A percentile compares a stretch with the other conserved stretches of the same genome.
phyloP scores from a whole-genome alignment of 192 early-diverging fungal species.

The Umbelopsis sp. region DNA sequence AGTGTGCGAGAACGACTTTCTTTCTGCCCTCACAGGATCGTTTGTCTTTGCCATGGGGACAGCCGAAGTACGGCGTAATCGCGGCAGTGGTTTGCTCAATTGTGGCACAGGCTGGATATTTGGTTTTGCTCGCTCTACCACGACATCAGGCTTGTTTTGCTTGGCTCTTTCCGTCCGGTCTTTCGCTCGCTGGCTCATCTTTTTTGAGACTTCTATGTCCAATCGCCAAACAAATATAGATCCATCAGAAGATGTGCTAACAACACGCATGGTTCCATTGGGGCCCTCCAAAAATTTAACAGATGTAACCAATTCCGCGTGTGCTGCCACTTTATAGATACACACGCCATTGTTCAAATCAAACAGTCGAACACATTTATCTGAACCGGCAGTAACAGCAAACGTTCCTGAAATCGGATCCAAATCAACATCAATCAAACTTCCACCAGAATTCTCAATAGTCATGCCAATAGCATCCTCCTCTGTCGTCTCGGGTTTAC shows the following conservation, averaged over 20 bases:
- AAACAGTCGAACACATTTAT: slow-evolving; percentile 72
- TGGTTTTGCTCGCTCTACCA: background rate
- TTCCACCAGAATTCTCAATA: slow-evolving; percentile 49
- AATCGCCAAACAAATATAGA: slow-evolving; percentile 79
- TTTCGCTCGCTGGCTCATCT: slow-evolving; percentile 27
- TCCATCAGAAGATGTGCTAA: slow-evolving; percentile 75
- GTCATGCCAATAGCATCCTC: slow-evolving; percentile 32
- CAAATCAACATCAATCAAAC: slow-evolving; percentile 64
- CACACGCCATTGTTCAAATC: slow-evolving; percentile 66
- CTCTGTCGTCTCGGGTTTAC: slow-evolving; percentile 58
- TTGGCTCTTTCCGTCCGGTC: slow-evolving; percentile 23
- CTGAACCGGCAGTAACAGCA: slow-evolving; percentile 65
- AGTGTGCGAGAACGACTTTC: slow-evolving; percentile 37
- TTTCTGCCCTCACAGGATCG: slow-evolving; percentile 8
- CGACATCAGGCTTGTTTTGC: slow-evolving; percentile 9
- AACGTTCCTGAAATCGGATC: slow-evolving; percentile 70
- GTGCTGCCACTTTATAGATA: slow-evolving; percentile 61
- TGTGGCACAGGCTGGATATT: background rate
- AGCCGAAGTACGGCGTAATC: background rate
- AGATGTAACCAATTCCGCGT: slow-evolving; percentile 75
- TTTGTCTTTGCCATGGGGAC: background rate
- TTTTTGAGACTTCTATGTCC: slow-evolving; percentile 44
- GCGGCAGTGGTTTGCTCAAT: background rate
- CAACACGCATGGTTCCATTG: slow-evolving; percentile 40
- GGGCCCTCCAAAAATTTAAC: slow-evolving; percentile 56